phyloP scores from a whole-genome alignment of 345 rosid species.

The Anacardium occidentale region DNA sequence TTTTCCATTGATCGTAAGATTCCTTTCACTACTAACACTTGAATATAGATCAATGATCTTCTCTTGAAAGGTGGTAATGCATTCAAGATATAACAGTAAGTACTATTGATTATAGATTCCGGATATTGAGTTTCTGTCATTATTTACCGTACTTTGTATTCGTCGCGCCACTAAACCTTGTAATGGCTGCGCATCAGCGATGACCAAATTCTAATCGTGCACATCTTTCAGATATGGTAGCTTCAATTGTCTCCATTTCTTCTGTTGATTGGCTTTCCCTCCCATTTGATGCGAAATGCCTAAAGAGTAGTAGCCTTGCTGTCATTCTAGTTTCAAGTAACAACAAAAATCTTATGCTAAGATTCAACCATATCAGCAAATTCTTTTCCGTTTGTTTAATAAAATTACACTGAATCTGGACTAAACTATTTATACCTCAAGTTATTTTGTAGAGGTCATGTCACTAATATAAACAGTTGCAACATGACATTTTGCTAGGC shows the following conservation, averaged over 20 bases:
- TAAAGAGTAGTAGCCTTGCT: background rate
- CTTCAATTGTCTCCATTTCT: background rate
- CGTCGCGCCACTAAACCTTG: background rate
- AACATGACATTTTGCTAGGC: background rate
- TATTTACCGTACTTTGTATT: too few species aligned
- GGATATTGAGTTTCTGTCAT: too few species aligned
- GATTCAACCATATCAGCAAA: background rate
- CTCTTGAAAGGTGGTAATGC: too few species aligned
- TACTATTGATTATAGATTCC: background rate
- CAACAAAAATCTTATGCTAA: background rate
- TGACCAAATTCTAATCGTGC: background rate
- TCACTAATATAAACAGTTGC: background rate
- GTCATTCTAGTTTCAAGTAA: background rate
- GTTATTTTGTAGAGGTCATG: background rate
- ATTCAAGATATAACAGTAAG: too few species aligned
- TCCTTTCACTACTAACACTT: too few species aligned
- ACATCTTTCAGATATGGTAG: background rate
- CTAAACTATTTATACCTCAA: background rate
- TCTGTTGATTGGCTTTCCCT: background rate
- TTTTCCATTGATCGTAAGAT: too few species aligned
- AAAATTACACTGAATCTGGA: background rate
- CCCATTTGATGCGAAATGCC: background rate
- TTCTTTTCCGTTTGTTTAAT: background rate
- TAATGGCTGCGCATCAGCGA: background rate
- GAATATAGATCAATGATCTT: too few species aligned